A percentile compares a stretch with the other conserved stretches of the same genome.
phyloP scores from a whole-genome alignment of 2,329 filamentous ascomycete species.

The Curvularia sp. region DNA sequence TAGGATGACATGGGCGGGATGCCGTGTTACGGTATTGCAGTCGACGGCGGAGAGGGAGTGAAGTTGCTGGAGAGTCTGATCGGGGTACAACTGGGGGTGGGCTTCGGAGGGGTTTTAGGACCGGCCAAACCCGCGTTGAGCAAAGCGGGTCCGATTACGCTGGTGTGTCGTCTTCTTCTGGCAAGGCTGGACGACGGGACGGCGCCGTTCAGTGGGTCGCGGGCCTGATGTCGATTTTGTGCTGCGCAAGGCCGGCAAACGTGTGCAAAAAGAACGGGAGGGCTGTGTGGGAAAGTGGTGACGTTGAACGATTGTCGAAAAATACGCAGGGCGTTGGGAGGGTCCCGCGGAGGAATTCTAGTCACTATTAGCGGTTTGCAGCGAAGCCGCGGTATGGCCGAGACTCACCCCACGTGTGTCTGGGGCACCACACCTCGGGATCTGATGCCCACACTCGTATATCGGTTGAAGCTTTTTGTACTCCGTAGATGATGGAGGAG shows the following conservation, averaged over 20 bases:
- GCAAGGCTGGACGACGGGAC: background rate
- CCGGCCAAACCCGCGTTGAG: conserved; percentile 22
- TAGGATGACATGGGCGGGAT: conserved; percentile 69
- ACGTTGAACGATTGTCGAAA: conserved; percentile 23
- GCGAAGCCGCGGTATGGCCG: conserved; percentile 15
- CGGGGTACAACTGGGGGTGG: conserved; percentile 17
- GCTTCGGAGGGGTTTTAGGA: conserved; percentile 24
- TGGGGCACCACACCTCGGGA: conserved; percentile 3
- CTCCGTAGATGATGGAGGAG: background rate
- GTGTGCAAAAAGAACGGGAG: conserved; percentile 7
- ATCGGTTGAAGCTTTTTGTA: too few species aligned
- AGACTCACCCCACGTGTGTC: conserved; percentile 14
- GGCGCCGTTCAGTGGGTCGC: background rate
- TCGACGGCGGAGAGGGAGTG: conserved; percentile 16
- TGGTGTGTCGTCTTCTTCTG: conserved; percentile 11
- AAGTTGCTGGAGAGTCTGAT: conserved; percentile 23
- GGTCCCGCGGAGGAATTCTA: conserved; percentile 29
- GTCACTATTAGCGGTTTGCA: conserved; percentile 23
- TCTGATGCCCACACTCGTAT: background rate
- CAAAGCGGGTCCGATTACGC: conserved; percentile 21
- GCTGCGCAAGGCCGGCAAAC: background rate
- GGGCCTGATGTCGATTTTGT: background rate
- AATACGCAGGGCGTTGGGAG: conserved; percentile 13
- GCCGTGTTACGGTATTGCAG: conserved; percentile 7
- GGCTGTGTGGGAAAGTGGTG: conserved; percentile 26